Percentiles rank a stretch among this genome's conserved stretches.
phyloP scores from a whole-genome alignment of 768 basidiomycete genomes.

The Podaxis sp. region DNA sequence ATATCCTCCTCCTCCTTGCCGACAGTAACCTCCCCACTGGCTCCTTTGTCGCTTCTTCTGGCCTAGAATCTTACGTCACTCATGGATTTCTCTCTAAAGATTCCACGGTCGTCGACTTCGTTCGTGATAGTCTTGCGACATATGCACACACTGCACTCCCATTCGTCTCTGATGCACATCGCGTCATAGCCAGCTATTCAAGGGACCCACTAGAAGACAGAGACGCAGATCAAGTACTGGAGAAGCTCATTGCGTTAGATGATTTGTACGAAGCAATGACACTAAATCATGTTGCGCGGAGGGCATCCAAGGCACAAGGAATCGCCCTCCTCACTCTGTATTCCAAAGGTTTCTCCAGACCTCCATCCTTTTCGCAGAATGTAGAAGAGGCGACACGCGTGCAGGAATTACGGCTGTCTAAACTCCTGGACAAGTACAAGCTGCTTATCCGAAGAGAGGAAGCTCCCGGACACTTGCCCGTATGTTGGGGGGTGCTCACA shows the following conservation, averaged over 20 bases:
- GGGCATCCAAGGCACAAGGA: conserved; percentile 90
- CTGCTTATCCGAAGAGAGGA: conserved; percentile 57
- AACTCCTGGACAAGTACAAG: conserved; percentile 67
- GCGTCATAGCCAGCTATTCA: conserved; percentile 25
- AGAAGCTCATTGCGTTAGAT: conserved; percentile 55
- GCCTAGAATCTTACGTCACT: conserved; percentile 83
- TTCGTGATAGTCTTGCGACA: conserved; percentile 68
- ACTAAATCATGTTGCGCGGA: conserved; percentile 81
- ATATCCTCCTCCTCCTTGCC: conserved; percentile 73
- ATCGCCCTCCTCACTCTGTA: conserved; percentile 89
- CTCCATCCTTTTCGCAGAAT: conserved; percentile 29
- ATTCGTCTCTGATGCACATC: conserved; percentile 75
- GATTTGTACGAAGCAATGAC: conserved; percentile 79
- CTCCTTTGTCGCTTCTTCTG: conserved; percentile 92
- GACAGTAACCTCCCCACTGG: conserved; percentile 97
- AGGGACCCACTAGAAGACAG: conserved; percentile 3
- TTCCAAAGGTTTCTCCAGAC: conserved; percentile 70
- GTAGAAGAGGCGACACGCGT: conserved; percentile 18
- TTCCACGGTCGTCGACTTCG: conserved; percentile 46
- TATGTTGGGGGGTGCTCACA: conserved; percentile 88
- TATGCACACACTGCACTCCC: conserved; percentile 75
- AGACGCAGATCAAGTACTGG: conserved; percentile 27
- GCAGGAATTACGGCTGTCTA: conserved; percentile 19
- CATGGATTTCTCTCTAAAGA: conserved; percentile 76
- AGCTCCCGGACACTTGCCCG: conserved; percentile 76